Evolutionary conservation across 768 basidiomycete species (phyloP).

Genomic region (Boletus edulis): DNA sequence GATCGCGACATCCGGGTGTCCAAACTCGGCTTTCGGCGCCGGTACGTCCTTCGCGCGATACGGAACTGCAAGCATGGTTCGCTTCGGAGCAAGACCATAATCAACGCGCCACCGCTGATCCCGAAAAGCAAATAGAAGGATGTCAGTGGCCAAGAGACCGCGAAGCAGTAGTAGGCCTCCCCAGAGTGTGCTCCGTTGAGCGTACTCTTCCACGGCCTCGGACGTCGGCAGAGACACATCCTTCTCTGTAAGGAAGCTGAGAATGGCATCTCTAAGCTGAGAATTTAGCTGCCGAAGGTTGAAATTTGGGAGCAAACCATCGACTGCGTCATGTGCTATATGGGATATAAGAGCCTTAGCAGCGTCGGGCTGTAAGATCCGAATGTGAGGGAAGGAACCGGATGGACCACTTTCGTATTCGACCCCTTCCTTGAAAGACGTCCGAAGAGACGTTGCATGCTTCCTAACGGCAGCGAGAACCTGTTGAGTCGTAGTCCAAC

Average conservation of each 20-base stretch:
- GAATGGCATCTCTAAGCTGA: not conserved
- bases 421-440: not conserved
- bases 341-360: not conserved
- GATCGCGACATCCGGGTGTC: slow-evolving; percentile 50
- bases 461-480: slow-evolving; percentile 18
- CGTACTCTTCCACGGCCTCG: slow-evolving; percentile 3
- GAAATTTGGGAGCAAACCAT: slow-evolving; percentile 9
- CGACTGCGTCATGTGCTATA: slow-evolving; percentile 2
- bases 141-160: slow-evolving; percentile 41
- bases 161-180: slow-evolving; percentile 41
- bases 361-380: slow-evolving; percentile 6
- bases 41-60: slow-evolving; percentile 55
- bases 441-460: not conserved
- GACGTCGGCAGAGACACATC: not conserved
- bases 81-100: slow-evolving; percentile 43
- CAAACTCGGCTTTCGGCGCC: slow-evolving; percentile 45
- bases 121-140: slow-evolving; percentile 38
- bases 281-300: slow-evolving; percentile 7
- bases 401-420: not conserved
- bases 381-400: slow-evolving; percentile 18
- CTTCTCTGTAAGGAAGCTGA: not conserved
- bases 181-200: slow-evolving; percentile 28
- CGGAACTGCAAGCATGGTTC: slow-evolving; percentile 50
- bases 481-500: slow-evolving; percentile 31
- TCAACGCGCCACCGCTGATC: slow-evolving; percentile 50